phyloP scores from a whole-genome alignment of 176 grass and related monocot species.

The Carex cristatella region DNA sequence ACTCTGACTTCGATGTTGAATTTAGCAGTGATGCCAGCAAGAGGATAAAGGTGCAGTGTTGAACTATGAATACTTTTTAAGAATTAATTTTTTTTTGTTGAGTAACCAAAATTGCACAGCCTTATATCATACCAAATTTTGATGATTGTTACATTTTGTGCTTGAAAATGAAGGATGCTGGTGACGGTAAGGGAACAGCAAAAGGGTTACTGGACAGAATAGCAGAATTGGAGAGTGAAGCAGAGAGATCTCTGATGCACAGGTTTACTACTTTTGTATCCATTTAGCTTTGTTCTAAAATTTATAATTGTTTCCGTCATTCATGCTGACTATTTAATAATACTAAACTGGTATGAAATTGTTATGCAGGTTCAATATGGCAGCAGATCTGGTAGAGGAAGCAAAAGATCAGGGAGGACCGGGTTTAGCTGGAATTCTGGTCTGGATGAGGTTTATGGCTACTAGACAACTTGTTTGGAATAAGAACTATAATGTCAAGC shows the following conservation, averaged over 20 bases:
- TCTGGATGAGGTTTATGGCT: constrained; percentile 97
- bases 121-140: constrained; percentile 4
- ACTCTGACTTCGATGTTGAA: constrained; percentile 74
- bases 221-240: constrained; percentile 81
- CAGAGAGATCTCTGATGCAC: constrained; percentile 96
- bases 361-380: constrained; percentile 72
- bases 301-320: neutral
- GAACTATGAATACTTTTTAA: neutral
- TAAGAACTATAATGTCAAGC: constrained; percentile 99
- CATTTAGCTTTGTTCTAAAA: constrained; percentile 7
- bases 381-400: constrained; percentile 78
- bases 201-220: constrained; percentile 75
- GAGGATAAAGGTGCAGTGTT: constrained; percentile 42
- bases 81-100: neutral
- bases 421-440: constrained; percentile 82
- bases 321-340: neutral
- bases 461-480: constrained; percentile 91
- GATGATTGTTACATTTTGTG: constrained; percentile 21
- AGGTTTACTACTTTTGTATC: constrained; percentile 43
- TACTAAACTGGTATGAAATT: constrained; percentile 11
- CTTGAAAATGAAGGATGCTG: constrained; percentile 46
- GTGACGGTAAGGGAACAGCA: constrained; percentile 72
- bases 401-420: constrained; percentile 57
- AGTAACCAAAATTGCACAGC: neutral
- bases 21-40: constrained; percentile 42